Conservation (phyloP, 306 rosid species). For the Fragaria nilgerrensis region DNA sequence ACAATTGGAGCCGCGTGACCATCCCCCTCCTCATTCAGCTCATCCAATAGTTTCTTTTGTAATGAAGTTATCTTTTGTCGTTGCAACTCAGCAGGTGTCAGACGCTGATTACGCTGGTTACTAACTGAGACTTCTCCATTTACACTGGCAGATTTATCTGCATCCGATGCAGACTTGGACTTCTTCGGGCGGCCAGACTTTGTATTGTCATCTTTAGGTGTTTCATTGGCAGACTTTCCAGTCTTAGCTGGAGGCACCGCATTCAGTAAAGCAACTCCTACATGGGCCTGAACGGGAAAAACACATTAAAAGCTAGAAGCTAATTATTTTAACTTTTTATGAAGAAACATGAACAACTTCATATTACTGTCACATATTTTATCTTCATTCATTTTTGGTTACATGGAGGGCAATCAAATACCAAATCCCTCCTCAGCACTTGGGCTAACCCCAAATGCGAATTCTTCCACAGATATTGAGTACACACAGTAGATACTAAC, state of each 20-base stretch:
- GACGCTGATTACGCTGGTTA: slow-evolving; percentile 42
- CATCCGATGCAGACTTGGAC: slow-evolving; percentile 51
- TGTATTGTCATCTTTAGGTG: slow-evolving; percentile 54
- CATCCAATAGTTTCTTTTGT: slow-evolving; percentile 79
- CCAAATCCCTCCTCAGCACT: neutral
- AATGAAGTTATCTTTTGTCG: slow-evolving; percentile 55
- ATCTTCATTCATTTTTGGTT: neutral
- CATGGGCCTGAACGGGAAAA: slow-evolving; percentile 63
- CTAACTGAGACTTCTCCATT: slow-evolving; percentile 62
- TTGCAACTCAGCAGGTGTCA: slow-evolving; percentile 68
- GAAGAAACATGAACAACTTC: neutral
- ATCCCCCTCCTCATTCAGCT: slow-evolving; percentile 92
- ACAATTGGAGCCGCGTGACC: slow-evolving; percentile 83
- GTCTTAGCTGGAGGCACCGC: slow-evolving; percentile 70
- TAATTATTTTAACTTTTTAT: neutral
- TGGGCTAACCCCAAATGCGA: neutral
- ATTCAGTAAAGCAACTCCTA: slow-evolving; percentile 90
- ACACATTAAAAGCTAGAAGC: neutral
- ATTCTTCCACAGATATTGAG: neutral
- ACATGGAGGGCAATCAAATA: neutral
- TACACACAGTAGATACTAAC: neutral
- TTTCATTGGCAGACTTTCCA: slow-evolving; percentile 46
- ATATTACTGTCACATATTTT: neutral
- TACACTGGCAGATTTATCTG: slow-evolving; percentile 45
- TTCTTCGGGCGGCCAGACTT: slow-evolving; percentile 71